Base-by-base conservation (phyloP, 805 yeast species). In the Lipomyces oligophaga region DNA sequence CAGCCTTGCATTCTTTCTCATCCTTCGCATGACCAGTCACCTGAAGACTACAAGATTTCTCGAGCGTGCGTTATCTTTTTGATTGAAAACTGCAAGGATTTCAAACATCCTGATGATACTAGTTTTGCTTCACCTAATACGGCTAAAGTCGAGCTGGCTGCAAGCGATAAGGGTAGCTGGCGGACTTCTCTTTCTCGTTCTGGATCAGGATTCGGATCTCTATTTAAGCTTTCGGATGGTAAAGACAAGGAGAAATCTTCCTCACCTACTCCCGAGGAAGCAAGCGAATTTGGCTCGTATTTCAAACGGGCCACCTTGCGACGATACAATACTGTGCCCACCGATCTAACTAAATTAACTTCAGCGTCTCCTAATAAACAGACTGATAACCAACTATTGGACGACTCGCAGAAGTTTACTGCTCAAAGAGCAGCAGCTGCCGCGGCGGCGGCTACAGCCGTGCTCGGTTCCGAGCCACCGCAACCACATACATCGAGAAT, bases 1-100 rank as follows among this genome's bases (percentile, higher is more conserved):
- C 98, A 93, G 68, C 97, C 98, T 2, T 85, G 96, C n/a, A 80
- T 93, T 15, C 71, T 93, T 43, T 84, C 95, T 7, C 97, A 90
- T 64, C 95, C 96, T 4, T 77, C 75, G 55, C 97, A 93, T 64
- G 96, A 89, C 62, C 78, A 90, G 81, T 78, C 83, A 34, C 97
- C 97, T 0, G 86, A 80, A 26, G 97, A 93, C 66, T 89, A 89
- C 67, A 90, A 85, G 10, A 68, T 87, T 28, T 85, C 95, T 4
- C 87, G 89, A 56, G 74, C 80, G 5, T 96, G 86, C 27, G 83
- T 93, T 21, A 94, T 89, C 61, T 88, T 90, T 56, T 74, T 93
- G 69, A 85, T 90, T 47, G 89, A 83, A 56, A 87, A 90, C 63
- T 82, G 90, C 18, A 82, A 83, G 63, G 79, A 81, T 63, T 73